Percentiles rank a stretch among this genome's conserved stretches.
phyloP scores from a whole-genome alignment of 345 rosid genomes.

The Syzygium aromaticum region DNA sequence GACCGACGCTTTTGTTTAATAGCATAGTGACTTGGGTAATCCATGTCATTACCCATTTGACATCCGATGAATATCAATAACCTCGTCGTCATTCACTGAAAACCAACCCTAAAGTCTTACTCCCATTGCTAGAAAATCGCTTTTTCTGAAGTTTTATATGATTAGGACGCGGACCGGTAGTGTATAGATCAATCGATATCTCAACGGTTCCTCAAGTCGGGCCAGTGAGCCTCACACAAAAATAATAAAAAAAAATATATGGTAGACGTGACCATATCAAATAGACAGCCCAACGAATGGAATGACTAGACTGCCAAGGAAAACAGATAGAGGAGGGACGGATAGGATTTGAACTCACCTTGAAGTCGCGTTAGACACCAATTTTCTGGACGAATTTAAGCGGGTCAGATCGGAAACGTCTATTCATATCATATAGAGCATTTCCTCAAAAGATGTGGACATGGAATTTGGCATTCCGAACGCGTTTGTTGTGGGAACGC shows the following conservation, averaged over 20 bases:
- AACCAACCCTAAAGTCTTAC: background rate
- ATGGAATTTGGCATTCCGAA: background rate
- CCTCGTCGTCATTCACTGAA: background rate
- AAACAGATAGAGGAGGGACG: fast-evolving
- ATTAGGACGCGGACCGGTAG: background rate
- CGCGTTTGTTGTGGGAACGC: background rate
- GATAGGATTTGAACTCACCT: fast-evolving
- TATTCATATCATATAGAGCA: background rate
- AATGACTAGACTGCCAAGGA: background rate
- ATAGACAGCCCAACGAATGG: background rate
- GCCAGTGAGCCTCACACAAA: background rate
- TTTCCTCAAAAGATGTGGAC: background rate
- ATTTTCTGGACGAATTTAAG: background rate
- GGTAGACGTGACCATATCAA: fast-evolving
- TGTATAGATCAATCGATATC: background rate
- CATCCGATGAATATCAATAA: too few relatives aligned
- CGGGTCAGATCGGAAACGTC: background rate
- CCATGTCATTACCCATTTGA: background rate
- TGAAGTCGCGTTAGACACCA: background rate
- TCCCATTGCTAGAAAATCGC: background rate
- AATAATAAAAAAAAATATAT: background rate
- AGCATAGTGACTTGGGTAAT: background rate
- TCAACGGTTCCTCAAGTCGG: background rate
- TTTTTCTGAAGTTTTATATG: background rate
- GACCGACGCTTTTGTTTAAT: background rate